Conservation (phyloP, 805 yeast genomes). For the Starmerella davenportii region DNA sequence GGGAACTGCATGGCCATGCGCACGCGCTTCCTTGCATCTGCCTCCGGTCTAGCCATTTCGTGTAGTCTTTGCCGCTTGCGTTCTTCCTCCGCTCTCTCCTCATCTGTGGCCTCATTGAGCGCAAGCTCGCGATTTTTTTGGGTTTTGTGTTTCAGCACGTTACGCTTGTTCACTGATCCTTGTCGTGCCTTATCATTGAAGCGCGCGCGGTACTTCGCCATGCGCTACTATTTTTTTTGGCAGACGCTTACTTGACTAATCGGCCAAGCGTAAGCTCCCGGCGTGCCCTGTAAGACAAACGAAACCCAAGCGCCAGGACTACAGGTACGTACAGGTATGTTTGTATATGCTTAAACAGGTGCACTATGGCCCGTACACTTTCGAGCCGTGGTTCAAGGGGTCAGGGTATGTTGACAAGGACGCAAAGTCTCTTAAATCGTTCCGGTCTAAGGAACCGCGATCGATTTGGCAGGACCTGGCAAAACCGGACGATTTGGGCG, state of each 20-base stretch:
- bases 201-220: constrained; percentile 70
- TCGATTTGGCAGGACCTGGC: constrained; percentile 15
- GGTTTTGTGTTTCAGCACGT: constrained; percentile 45
- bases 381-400: constrained; percentile 79
- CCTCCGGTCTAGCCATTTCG: constrained; percentile 12
- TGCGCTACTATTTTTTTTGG: too few species aligned
- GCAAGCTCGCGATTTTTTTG: constrained; percentile 31
- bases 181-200: constrained; percentile 74
- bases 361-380: constrained; percentile 45
- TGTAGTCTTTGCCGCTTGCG: constrained; percentile 2
- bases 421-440: constrained; percentile 15
- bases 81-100: constrained; percentile 25
- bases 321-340: too few species aligned
- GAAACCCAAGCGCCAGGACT: too few species aligned
- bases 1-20: constrained; percentile 23
- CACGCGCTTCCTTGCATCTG: constrained; percentile 14
- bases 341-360: constrained; percentile 44
- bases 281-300: too few species aligned
- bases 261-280: too few species aligned
- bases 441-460: constrained; percentile 16
- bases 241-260: too few species aligned
- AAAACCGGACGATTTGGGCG: constrained; percentile 26
- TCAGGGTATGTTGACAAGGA: constrained; percentile 48
- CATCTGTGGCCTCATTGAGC: constrained; percentile 5
- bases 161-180: constrained; percentile 67